Percentiles rank a stretch among this genome's conserved stretches.
Conservation (phyloP, 2,329 filamentous ascomycete genomes). For the Aureobasidium subglaciale region DNA sequence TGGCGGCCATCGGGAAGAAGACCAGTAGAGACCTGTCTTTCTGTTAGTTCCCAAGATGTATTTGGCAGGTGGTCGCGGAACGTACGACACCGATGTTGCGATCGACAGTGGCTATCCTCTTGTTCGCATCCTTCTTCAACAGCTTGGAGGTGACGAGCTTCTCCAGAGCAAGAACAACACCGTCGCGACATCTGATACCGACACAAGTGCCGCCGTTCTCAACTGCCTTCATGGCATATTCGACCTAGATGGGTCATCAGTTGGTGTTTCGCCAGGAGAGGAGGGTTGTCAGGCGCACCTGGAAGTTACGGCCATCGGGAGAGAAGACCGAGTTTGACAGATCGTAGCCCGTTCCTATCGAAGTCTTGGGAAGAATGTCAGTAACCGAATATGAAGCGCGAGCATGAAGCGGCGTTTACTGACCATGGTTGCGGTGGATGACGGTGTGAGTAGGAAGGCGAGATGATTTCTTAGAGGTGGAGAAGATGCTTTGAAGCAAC, state of each 20-base stretch:
- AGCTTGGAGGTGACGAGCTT: conserved; percentile 96
- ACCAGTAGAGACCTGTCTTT: conserved; percentile 76
- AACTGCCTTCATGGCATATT: conserved; percentile 97
- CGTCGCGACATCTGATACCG: conserved; percentile 95
- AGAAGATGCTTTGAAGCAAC: background rate
- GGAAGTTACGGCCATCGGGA: conserved; percentile 96
- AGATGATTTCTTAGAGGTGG: conserved; percentile 63
- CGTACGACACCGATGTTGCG: conserved; percentile 87
- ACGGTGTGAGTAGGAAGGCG: conserved; percentile 52
- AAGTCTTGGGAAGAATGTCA: conserved; percentile 57
- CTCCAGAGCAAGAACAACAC: conserved; percentile 90
- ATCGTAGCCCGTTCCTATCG: conserved; percentile 99
- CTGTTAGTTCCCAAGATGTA: too few relatives aligned
- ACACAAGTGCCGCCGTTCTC: conserved; percentile 96
- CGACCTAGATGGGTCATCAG: conserved; percentile 46
- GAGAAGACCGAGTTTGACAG: conserved; percentile 99
- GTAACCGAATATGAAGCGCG: background rate
- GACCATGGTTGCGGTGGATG: conserved; percentile 16
- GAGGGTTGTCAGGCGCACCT: conserved; percentile 48
- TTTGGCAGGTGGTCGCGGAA: too few relatives aligned
- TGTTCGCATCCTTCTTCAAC: conserved; percentile 90
- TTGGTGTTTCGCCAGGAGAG: background rate
- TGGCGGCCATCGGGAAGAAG: conserved; percentile 92
- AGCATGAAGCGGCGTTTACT: conserved; percentile 4
- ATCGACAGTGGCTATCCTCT: conserved; percentile 92